phyloP scores from a whole-genome alignment of 495 filamentous ascomycete genomes.

The Hypoxylon perforatum region DNA sequence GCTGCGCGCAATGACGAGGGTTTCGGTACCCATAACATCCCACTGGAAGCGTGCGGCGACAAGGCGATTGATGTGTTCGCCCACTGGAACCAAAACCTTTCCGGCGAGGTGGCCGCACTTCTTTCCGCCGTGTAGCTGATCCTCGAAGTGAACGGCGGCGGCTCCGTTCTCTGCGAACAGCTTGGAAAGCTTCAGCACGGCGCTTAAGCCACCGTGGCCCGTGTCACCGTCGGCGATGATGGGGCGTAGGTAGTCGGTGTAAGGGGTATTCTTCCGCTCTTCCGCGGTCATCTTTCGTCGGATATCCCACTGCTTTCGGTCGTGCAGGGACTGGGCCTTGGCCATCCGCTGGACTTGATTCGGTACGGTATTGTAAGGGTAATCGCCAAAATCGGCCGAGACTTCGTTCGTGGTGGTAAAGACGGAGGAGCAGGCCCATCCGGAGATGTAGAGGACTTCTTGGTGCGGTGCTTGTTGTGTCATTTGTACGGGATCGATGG shows the following conservation, averaged over 20 bases:
- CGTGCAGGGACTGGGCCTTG: conserved; percentile 96
- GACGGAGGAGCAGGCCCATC: conserved; percentile 95
- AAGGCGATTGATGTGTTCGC: conserved; percentile 95
- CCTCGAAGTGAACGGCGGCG: conserved; percentile 96
- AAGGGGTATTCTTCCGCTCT: conserved; percentile 77
- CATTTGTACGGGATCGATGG: conserved; percentile 98
- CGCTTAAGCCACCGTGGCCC: conserved; percentile 88
- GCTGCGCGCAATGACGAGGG: conserved; percentile 91
- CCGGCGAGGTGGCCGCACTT: conserved; percentile 98
- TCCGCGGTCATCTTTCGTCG: conserved; percentile 79
- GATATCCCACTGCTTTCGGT: conserved; percentile 92
- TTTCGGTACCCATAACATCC: conserved; percentile 97
- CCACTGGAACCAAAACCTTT: conserved; percentile 93
- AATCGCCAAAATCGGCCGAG: conserved; percentile 96
- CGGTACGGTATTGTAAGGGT: conserved; percentile 98
- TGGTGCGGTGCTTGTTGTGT: conserved; percentile 97
- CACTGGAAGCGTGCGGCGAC: conserved; percentile 94
- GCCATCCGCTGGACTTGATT: conserved; percentile 96
- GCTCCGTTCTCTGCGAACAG: conserved; percentile 99
- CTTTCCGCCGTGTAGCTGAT: conserved; percentile 97
- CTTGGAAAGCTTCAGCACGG: conserved; percentile 96
- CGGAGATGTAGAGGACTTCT: conserved; percentile 94
- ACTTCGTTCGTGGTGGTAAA: conserved; percentile 96
- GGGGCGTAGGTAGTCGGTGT: conserved; percentile 90
- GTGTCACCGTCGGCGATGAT: conserved; percentile 99